A percentile compares a stretch with the other conserved stretches of the same genome.
Conservation (phyloP, 768 basidiomycete species). For the Podaxis sp. region DNA sequence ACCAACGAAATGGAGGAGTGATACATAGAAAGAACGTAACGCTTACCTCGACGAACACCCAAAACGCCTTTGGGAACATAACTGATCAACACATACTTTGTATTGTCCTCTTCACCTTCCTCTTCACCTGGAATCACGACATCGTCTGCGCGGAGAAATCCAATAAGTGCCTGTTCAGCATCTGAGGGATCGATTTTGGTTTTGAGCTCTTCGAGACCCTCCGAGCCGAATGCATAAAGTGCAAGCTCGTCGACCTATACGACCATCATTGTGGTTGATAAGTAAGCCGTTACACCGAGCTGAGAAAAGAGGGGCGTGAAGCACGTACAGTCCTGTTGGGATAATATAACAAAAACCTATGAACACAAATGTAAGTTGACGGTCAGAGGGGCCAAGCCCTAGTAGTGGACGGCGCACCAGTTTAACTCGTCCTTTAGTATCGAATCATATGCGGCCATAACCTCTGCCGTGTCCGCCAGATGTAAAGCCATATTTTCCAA, state of each 20-base stretch:
- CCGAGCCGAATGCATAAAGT: slow-evolving; percentile 38
- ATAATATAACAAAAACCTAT: slow-evolving; percentile 29
- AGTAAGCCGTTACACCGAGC: neutral
- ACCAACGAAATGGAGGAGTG: neutral
- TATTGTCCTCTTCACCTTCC: neutral
- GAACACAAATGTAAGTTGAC: neutral
- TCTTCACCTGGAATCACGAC: neutral
- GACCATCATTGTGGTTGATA: neutral
- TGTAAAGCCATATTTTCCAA: slow-evolving; percentile 7
- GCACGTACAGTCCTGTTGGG: slow-evolving; percentile 25
- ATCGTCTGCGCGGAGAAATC: slow-evolving; percentile 36
- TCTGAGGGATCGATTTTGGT: slow-evolving; percentile 35
- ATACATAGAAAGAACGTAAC: neutral
- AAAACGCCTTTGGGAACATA: slow-evolving; percentile 5
- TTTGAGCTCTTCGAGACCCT: slow-evolving; percentile 48
- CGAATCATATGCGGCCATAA: slow-evolving; percentile 15
- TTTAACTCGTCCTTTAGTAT: slow-evolving; percentile 13
- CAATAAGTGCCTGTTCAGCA: slow-evolving; percentile 39
- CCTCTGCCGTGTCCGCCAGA: slow-evolving; percentile 3
- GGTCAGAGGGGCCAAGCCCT: neutral
- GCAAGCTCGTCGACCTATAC: slow-evolving; percentile 38
- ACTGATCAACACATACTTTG: slow-evolving; percentile 4
- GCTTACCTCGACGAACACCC: slow-evolving; percentile 26
- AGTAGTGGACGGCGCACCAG: slow-evolving; percentile 5
- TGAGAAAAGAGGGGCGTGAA: neutral